Conservation (phyloP, 2,329 filamentous ascomycete genomes). For the Fusarium sp. region DNA sequence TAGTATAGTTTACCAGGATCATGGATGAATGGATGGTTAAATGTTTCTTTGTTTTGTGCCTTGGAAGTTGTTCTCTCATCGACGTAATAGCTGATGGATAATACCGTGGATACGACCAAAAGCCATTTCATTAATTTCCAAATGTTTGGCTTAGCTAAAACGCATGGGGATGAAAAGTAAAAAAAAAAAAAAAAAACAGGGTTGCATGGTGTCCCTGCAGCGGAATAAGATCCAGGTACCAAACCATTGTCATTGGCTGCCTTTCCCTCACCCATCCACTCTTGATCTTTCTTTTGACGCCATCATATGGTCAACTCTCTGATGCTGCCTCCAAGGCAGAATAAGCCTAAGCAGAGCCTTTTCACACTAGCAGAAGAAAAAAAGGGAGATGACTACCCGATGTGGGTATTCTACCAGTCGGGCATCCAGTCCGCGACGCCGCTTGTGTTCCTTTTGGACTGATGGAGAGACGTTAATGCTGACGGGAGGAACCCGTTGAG, state of each 20-base stretch:
- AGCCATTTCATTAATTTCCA: constrained; percentile 28
- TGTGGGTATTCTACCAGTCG: constrained; percentile 27
- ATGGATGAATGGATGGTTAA: constrained; percentile 9
- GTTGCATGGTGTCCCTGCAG: constrained; percentile 37
- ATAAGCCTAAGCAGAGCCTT: constrained; percentile 27
- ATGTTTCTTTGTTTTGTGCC: constrained; percentile 22
- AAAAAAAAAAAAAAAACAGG: constrained; percentile 8
- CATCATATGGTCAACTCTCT: constrained; percentile 23
- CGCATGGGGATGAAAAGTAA: constrained; percentile 2
- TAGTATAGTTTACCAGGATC: constrained; percentile 1
- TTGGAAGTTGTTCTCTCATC: constrained; percentile 27
- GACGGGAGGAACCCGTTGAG: constrained; percentile 30
- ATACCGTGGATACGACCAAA: constrained; percentile 6
- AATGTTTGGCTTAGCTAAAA: constrained; percentile 12
- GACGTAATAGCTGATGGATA: constrained; percentile 22
- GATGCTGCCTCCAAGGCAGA: constrained; percentile 18
- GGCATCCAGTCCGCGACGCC: constrained; percentile 22
- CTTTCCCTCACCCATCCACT: constrained; percentile 6
- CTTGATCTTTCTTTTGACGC: constrained; percentile 29
- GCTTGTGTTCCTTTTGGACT: constrained; percentile 25
- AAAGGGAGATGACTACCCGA: constrained; percentile 38
- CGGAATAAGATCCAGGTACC: constrained; percentile 33
- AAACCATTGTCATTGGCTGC: constrained; percentile 24
- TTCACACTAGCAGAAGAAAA: constrained; percentile 17
- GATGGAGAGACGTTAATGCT: constrained; percentile 28